Evolutionary conservation across 2,329 filamentous ascomycete genomes (phyloP).

Genomic region (Apiospora pterosperma): DNA sequence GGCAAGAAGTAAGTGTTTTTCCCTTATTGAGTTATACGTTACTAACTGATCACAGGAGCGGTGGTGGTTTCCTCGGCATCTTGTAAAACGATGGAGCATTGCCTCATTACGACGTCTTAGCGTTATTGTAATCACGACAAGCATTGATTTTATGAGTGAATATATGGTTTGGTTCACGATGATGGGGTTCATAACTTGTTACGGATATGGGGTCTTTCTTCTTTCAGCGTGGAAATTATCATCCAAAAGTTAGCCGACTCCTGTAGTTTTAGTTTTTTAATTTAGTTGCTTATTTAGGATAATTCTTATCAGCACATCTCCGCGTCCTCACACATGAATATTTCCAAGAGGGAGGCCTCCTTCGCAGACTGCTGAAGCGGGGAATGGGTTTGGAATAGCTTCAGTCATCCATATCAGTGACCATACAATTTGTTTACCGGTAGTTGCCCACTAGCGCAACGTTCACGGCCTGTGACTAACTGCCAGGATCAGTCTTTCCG

Average conservation of each 20-base stretch:
- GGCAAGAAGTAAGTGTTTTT: conserved; percentile 11
- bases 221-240: background rate
- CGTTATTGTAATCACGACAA: background rate
- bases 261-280: background rate
- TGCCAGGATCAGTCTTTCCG: background rate
- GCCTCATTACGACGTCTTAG: no score
- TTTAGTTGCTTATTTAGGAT: background rate
- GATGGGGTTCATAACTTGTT: background rate
- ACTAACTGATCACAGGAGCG: conserved; percentile 3
- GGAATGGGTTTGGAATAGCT: background rate
- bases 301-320: background rate
- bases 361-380: background rate
- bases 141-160: background rate
- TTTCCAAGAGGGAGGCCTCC: background rate
- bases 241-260: background rate
- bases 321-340: background rate
- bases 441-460: background rate
- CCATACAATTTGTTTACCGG: background rate
- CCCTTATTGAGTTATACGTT: background rate
- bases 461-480: no score
- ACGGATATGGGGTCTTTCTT: background rate
- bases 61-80: conserved; percentile 15
- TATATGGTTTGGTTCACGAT: background rate
- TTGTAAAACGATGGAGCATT: conserved; percentile 11
- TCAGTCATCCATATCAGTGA: background rate